Percentiles rank a stretch among this genome's conserved stretches.
phyloP scores from a whole-genome alignment of 2,329 filamentous ascomycete genomes.

The Didymella keratinophila region DNA sequence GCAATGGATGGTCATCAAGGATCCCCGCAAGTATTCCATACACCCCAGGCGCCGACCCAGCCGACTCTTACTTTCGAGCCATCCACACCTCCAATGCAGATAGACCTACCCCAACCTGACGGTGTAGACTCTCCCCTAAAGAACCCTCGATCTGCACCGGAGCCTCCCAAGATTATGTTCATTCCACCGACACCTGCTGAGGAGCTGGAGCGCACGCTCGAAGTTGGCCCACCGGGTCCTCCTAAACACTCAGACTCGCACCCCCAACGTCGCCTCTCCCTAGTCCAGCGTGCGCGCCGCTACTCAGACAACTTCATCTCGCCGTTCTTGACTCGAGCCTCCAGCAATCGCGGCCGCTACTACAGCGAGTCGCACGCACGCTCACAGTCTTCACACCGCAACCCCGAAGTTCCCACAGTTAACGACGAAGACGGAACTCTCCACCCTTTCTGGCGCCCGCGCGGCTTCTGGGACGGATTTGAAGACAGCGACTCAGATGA shows the following conservation, averaged over 20 bases:
- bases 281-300: constrained; percentile 55
- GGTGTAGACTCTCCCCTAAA: constrained; percentile 64
- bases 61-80: constrained; percentile 47
- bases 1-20: constrained; percentile 26
- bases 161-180: constrained; percentile 64
- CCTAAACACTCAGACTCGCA: constrained; percentile 45
- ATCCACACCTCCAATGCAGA: constrained; percentile 48
- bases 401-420: constrained; percentile 39
- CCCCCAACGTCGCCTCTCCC: constrained; percentile 50
- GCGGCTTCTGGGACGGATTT: constrained; percentile 69
- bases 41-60: constrained; percentile 12
- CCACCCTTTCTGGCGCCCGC: constrained; percentile 69
- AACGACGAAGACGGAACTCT: constrained; percentile 56
- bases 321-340: constrained; percentile 49
- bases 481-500: constrained; percentile 51
- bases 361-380: constrained; percentile 32
- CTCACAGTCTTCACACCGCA: constrained; percentile 23
- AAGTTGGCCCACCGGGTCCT: constrained; percentile 38
- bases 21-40: constrained; percentile 11
- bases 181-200: constrained; percentile 63
- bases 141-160: constrained; percentile 65
- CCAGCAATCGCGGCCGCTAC: constrained; percentile 36
- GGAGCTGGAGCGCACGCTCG: constrained; percentile 55
- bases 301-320: constrained; percentile 57
- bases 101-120: constrained; percentile 29